phyloP scores from a whole-genome alignment of 805 yeast genomes.

The Nakazawaea wyomingensis region DNA sequence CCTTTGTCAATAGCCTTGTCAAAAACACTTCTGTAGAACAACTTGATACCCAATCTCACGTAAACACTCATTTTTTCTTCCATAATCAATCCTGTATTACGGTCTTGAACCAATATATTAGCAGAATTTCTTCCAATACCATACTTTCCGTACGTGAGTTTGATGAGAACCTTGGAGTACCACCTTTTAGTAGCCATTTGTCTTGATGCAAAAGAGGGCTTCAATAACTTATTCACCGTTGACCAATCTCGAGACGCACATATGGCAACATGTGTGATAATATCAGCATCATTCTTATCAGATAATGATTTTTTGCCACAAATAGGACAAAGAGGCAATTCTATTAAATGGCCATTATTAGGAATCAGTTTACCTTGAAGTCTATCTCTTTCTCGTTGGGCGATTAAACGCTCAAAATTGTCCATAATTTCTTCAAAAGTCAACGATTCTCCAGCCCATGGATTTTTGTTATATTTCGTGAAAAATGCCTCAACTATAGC shows the following conservation, averaged over 20 bases:
- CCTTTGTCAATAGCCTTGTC: conserved; percentile 52
- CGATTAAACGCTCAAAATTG: conserved; percentile 34
- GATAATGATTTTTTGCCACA: conserved; percentile 60
- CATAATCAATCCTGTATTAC: conserved; percentile 79
- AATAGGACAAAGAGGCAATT: conserved; percentile 54
- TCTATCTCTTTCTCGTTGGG: conserved; percentile 4
- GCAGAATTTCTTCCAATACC: conserved; percentile 87
- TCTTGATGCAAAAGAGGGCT: conserved; percentile 70
- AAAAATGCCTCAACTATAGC: conserved; percentile 53
- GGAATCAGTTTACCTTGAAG: background rate
- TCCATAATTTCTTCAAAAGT: conserved; percentile 40
- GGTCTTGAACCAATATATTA: conserved; percentile 88
- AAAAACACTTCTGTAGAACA: conserved; percentile 70
- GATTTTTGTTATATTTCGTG: conserved; percentile 35
- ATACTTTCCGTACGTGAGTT: conserved; percentile 83
- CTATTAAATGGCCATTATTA: conserved; percentile 1
- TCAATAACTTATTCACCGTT: conserved; percentile 55
- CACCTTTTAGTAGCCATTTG: conserved; percentile 82
- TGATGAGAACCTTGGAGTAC: conserved; percentile 79
- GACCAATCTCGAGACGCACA: conserved; percentile 81
- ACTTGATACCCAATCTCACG: conserved; percentile 80
- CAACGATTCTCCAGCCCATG: conserved; percentile 53
- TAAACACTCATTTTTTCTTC: conserved; percentile 92
- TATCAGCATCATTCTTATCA: conserved; percentile 54
- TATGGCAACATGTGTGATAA: conserved; percentile 81